Base-by-base conservation (phyloP, 345 rosid genomes). In the Sisymbrium irio region DNA sequence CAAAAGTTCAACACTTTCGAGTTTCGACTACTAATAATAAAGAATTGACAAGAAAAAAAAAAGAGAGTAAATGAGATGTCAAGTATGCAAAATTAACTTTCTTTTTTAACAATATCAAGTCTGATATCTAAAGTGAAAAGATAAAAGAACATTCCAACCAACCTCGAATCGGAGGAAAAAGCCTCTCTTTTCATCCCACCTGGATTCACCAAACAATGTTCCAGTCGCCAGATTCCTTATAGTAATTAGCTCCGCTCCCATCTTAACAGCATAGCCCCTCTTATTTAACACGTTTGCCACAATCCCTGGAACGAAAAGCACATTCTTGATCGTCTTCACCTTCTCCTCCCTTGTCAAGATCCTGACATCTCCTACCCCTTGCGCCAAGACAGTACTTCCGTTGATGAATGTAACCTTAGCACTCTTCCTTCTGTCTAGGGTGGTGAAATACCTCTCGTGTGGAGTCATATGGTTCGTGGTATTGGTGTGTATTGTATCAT, bases 381-480 rank as follows among this genome's bases (percentile, higher is more conserved):
- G 25, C 1, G 42, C 71, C 60, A 14, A 15, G 19, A 36, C n/a
- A 10, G 30, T 13, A 13, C 2, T 50, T n/a, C 71, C 60, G 9
- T 49, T 45, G 6, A n/a, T 4, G 15, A 22, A 50, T 10, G 36
- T 42, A 14, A 66, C 60, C 11, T n/a, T 22, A 1, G 35, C 47
- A 14, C 55, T 66, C 47, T 4, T 1, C 6, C 36, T 50, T 1
- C 35, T 66, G 14, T 66, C 71, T 22, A 66, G 6, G 20, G 14
- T 36, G n/a, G 47, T 66, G 71, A 66, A 66, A 36, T 19, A 8
- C 36, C 36, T 36, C 36, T 22, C 60, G 42, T 50, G 3, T 0
- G 47, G 71, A 22, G 71, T 66, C 71, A 66, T 66, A 54, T 66
- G 71, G 39, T 3, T 66, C n/a, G 47, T 14, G 46, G 47, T 30